Evolutionary conservation across 352 stramenopile species (phyloP).

Genomic region (Aphanomyces invadans): DNA sequence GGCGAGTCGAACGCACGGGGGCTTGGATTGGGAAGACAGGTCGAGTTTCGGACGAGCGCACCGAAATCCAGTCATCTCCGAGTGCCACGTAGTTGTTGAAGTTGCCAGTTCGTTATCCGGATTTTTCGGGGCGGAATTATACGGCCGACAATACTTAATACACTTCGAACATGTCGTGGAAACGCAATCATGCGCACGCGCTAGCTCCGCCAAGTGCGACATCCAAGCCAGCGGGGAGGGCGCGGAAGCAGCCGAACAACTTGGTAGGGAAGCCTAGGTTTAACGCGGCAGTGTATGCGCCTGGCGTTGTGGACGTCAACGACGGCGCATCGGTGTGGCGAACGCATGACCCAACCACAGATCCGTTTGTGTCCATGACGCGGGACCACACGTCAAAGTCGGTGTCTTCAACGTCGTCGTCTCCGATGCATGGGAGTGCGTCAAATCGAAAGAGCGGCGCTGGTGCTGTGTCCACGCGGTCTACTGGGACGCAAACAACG

Average conservation of each 20-base stretch:
- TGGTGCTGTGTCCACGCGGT: neutral
- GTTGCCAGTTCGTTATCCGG: neutral
- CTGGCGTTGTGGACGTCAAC: neutral
- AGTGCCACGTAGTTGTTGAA: neutral
- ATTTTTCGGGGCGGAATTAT: neutral
- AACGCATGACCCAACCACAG: constrained; percentile 12
- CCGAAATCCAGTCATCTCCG: no score
- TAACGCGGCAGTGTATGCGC: neutral
- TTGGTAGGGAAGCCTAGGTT: neutral
- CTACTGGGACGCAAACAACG: neutral
- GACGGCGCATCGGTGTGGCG: constrained; percentile 1
- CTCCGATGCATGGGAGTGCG: no score
- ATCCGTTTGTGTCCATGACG: neutral
- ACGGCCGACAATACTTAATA: neutral
- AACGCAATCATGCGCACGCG: neutral
- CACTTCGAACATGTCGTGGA: neutral
- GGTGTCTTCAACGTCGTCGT: neutral
- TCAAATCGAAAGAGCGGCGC: neutral
- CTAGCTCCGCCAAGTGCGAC: neutral
- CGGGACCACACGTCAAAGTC: neutral
- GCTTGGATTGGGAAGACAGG: no score
- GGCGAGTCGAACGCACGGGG: no score
- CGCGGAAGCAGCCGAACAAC: neutral
- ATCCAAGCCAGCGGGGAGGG: neutral
- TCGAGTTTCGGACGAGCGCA: no score